Evolutionary conservation across 2,329 filamentous ascomycete genomes (phyloP).

Genomic region (Fusarium heterosporum): DNA sequence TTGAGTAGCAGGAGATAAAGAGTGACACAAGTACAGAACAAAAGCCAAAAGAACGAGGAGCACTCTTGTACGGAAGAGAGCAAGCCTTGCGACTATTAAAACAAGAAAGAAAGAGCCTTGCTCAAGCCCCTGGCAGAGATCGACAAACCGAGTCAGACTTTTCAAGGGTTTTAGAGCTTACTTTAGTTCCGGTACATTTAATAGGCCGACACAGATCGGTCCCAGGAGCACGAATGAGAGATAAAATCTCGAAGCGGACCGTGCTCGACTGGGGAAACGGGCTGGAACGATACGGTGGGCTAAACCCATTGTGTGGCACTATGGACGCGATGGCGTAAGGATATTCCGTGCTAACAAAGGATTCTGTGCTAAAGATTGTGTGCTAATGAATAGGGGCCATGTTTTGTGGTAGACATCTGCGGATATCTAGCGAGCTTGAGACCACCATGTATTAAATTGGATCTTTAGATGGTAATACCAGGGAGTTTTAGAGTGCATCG

Average conservation of each 20-base stretch:
- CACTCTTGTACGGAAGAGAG: not conserved
- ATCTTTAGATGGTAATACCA: not conserved
- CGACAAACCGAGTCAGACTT: not conserved
- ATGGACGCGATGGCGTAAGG: not conserved
- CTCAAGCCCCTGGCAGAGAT: not conserved
- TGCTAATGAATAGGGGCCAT: conserved; percentile 2
- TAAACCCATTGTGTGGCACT: not conserved
- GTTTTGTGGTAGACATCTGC: not conserved
- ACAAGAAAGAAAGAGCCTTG: not conserved
- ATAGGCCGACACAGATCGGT: not conserved
- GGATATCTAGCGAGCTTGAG: no score
- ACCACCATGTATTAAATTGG: not conserved
- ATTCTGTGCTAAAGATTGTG: no score
- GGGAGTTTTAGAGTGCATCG: not conserved
- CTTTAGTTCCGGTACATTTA: not conserved
- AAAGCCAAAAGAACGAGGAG: not conserved
- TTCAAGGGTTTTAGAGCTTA: not conserved
- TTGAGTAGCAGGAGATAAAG: not conserved
- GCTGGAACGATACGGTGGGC: not conserved
- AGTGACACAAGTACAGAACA: not conserved
- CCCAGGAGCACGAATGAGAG: not conserved
- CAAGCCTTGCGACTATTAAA: not conserved
- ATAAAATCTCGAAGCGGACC: not conserved
- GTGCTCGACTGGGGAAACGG: not conserved
- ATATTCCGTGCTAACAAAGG: not conserved